Base-by-base conservation (phyloP, 495 filamentous ascomycete species). In the Talaromyces thailandensis region DNA sequence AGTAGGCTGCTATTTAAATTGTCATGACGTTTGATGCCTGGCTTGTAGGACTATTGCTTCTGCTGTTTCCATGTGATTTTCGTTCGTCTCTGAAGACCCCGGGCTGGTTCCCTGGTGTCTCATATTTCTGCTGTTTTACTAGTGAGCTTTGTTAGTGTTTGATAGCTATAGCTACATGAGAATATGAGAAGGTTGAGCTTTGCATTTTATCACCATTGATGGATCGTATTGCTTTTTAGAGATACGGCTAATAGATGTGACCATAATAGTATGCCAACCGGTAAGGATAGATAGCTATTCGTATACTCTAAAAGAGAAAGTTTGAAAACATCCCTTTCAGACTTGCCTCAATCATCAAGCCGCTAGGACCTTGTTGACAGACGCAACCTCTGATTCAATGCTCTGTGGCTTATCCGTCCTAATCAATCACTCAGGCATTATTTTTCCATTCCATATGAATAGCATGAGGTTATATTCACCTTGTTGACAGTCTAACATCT, bases 401-500 rank as follows among this genome's bases (percentile, higher is more conserved):
- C 65, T 61, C 62, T 71, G 67, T 14, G 63, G 61, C 56, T 70
- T 71, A 45, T 73, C 69, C n/a, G 64, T 70, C 31, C 67, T 73
- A 62, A 53, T 2, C 3, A 26, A 6, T 4, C 21, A 9, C 25
- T 61, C 40, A 65, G 14, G 7, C 45, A 40, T 12, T 9, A 29
- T 37, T 35, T 37, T 6, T 53, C 24, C 26, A 43, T 9, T 48
- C 29, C 11, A 18, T 32, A 35, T 21, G 4, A 7, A 57, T 43
- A 56, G 26, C 37, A 51, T 3, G 8, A n/a, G 4, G n/a, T 8
- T 45, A 51, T 35, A 65, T 77, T 68, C 72, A 91, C 88, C 89
- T 85, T 26, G 88, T 87, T 3, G 88, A 89, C 24, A 91, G 84
- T 14, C 90, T 77, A 71, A 96, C 91, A 66, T 92, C 90, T 3